These are phyloP conservation scores for Agrocybe praecox DNA, from an alignment of 768 basidiomycete genomes.

Conservation along the genomic window DNA sequence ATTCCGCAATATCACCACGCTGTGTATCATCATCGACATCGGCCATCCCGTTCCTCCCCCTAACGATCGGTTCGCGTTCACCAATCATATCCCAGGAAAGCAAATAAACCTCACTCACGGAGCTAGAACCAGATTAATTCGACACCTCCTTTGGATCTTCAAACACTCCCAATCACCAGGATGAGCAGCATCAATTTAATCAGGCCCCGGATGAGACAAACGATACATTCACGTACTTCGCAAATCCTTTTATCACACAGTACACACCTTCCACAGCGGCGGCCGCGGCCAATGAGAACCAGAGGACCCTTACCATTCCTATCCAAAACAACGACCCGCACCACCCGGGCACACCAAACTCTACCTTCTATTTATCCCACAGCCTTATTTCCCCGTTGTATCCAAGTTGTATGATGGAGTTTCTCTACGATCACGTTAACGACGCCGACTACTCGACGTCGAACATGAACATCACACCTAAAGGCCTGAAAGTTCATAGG, in stretches of 20 bases:
- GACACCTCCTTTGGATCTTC: constrained; percentile 41
- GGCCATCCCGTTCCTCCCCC: constrained; percentile 69
- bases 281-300: neutral
- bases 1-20: constrained; percentile 7
- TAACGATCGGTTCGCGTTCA: constrained; percentile 39
- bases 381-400: neutral
- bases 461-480: neutral
- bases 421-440: no score
- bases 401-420: no score
- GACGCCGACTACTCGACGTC: constrained; percentile 1
- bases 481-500: constrained; percentile 6
- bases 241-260: constrained; percentile 5
- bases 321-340: no score
- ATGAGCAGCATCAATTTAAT: neutral
- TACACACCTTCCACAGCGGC: neutral
- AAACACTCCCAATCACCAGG: constrained; percentile 14
- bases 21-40: constrained; percentile 44
- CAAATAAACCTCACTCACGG: constrained; percentile 16
- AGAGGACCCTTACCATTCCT: no score
- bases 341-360: neutral
- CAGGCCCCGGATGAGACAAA: neutral
- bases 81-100: neutral
- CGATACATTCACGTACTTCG: constrained; percentile 1
- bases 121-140: constrained; percentile 44
- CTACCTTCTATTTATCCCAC: neutral